Evolutionary conservation across 768 basidiomycete species (phyloP).

Genomic region (Suillus weaverae): DNA sequence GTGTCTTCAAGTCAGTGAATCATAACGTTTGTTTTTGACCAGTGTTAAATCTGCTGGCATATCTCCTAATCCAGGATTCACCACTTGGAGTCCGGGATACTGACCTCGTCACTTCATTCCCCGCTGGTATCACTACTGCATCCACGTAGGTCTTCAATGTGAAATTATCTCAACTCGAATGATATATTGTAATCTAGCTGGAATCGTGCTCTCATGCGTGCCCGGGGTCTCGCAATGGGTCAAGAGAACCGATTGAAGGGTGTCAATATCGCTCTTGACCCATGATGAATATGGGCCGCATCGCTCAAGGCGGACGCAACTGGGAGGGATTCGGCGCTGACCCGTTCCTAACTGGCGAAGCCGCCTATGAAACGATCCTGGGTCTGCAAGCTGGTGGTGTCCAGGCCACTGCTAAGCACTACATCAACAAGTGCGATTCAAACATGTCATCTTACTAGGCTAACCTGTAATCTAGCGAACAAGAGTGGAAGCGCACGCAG

Average conservation of each 20-base stretch:
- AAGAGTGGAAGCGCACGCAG: constrained; percentile 35
- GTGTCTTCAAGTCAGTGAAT: constrained; percentile 58
- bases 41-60: neutral
- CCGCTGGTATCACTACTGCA: constrained; percentile 81
- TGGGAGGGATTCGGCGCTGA: constrained; percentile 97
- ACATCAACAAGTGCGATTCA: constrained; percentile 61
- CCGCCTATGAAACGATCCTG: constrained; percentile 73
- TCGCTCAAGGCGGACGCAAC: constrained; percentile 80
- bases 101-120: constrained; percentile 77
- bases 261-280: constrained; percentile 74
- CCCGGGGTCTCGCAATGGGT: constrained; percentile 78
- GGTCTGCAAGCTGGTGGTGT: constrained; percentile 83
- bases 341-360: constrained; percentile 82
- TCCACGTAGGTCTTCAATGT: constrained; percentile 57
- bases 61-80: constrained; percentile 47
- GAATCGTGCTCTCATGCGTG: constrained; percentile 76
- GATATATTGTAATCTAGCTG: constrained; percentile 42
- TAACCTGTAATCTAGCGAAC: constrained; percentile 28
- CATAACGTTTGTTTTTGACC: neutral
- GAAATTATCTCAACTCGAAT: neutral
- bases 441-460: neutral
- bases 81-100: constrained; percentile 78
- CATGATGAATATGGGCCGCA: constrained; percentile 86
- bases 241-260: constrained; percentile 83
- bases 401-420: constrained; percentile 86